Percentiles rank a stretch among this genome's conserved stretches.
These are phyloP conservation scores for Ceratocystis harringtonii DNA, from an alignment of 2,329 filamentous ascomycete species.

Conservation along the genomic window DNA sequence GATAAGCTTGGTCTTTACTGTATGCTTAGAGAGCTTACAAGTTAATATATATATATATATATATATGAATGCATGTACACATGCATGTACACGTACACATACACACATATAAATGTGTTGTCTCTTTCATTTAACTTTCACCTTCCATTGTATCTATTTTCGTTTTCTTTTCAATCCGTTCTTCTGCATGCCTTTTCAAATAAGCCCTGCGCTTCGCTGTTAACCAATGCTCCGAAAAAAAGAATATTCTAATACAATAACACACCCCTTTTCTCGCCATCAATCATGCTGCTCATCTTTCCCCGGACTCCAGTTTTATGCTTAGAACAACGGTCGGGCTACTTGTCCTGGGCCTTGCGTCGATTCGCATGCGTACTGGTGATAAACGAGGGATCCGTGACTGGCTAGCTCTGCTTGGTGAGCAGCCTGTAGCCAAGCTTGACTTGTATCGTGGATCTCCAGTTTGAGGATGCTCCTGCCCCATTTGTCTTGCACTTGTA, in stretches of 20 bases:
- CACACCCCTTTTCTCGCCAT: not conserved
- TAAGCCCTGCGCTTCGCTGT: not conserved
- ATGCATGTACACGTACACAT: not conserved
- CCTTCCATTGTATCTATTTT: too few species aligned
- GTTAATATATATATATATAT: not conserved
- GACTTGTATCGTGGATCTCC: not conserved
- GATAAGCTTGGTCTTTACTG: too few species aligned
- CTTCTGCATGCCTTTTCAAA: not conserved
- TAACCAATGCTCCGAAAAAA: not conserved
- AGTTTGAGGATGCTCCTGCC: too few species aligned
- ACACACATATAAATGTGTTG: too few species aligned
- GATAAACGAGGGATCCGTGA: conserved; percentile 8
- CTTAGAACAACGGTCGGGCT: not conserved
- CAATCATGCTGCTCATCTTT: not conserved
- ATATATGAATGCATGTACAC: not conserved
- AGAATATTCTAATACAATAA: not conserved
- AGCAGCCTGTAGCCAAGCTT: not conserved
- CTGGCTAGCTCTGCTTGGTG: not conserved
- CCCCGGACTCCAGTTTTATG: not conserved
- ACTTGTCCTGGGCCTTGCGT: not conserved
- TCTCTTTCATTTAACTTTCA: too few species aligned
- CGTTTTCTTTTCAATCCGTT: not conserved
- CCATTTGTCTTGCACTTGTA: not conserved
- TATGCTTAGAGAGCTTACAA: too few species aligned
- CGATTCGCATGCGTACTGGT: not conserved